A percentile compares a stretch with the other conserved stretches of the same genome.
Evolutionary conservation across 768 basidiomycete species (phyloP).

Genomic region (Sistotremastrum niveocremeum): DNA sequence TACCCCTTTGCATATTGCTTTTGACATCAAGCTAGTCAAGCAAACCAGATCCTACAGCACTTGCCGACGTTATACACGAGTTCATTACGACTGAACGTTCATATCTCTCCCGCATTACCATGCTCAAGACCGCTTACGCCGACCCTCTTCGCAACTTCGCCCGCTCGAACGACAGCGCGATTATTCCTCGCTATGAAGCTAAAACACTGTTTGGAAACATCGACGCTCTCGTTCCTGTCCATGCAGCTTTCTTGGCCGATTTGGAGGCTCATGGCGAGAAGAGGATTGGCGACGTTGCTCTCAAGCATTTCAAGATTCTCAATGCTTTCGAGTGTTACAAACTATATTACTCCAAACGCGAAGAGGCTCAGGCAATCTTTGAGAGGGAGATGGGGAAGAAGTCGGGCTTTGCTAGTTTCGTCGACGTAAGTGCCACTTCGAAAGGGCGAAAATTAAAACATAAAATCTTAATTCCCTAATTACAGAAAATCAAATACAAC

Average conservation of each 20-base stretch:
- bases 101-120: conserved; percentile 72
- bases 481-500: conserved; percentile 77
- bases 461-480: conserved; percentile 4
- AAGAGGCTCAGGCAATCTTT: conserved; percentile 83
- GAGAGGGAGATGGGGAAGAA: conserved; percentile 71
- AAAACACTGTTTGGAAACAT: conserved; percentile 91
- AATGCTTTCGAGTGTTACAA: conserved; percentile 84
- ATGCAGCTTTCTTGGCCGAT: conserved; percentile 73
- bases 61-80: conserved; percentile 70
- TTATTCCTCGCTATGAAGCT: conserved; percentile 83
- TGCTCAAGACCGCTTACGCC: conserved; percentile 80
- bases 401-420: conserved; percentile 69
- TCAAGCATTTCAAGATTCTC: conserved; percentile 75
- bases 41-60: conserved; percentile 47
- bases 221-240: conserved; percentile 78
- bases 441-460: background rate
- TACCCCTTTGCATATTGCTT: too few species aligned
- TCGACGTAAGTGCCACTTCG: conserved; percentile 49
- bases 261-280: conserved; percentile 56
- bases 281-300: conserved; percentile 71
- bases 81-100: conserved; percentile 80
- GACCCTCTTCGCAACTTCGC: conserved; percentile 84
- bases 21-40: conserved; percentile 31
- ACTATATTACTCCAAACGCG: conserved; percentile 83
- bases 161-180: conserved; percentile 68